Evolutionary conservation across 2,329 filamentous ascomycete species (phyloP).

Genomic region (Lachnellula hyalina): DNA sequence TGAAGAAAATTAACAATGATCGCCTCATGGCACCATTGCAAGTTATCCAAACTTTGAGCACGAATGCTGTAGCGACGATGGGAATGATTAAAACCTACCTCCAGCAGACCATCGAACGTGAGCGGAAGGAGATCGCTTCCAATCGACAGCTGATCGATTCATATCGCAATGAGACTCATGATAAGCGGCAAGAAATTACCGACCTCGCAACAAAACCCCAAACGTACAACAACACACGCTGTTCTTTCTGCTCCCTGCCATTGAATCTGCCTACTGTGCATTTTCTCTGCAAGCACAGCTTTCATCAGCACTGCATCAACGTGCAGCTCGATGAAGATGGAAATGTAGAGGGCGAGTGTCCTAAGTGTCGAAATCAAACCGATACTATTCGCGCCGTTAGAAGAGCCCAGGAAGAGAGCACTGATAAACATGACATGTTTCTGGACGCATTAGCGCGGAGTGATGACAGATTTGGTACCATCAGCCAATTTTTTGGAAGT

Average conservation of each 20-base stretch:
- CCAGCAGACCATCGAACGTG: conserved; percentile 78
- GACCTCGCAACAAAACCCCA: conserved; percentile 74
- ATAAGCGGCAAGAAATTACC: conserved; percentile 71
- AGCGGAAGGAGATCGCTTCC: conserved; percentile 74
- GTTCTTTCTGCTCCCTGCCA: conserved; percentile 66
- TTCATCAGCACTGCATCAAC: conserved; percentile 87
- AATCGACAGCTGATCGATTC: conserved; percentile 79
- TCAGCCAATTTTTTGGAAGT: conserved; percentile 91
- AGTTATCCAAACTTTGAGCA: conserved; percentile 85
- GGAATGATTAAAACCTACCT: conserved; percentile 95
- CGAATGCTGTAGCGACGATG: conserved; percentile 85
- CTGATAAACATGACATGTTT: conserved; percentile 85
- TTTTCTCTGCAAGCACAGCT: conserved; percentile 95
- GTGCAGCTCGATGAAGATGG: conserved; percentile 39
- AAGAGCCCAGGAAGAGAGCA: conserved; percentile 78
- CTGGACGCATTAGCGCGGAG: conserved; percentile 70
- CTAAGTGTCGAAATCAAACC: conserved; percentile 77
- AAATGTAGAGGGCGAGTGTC: conserved; percentile 71
- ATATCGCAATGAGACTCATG: conserved; percentile 77
- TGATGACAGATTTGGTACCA: conserved; percentile 79
- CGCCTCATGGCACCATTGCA: conserved; percentile 93
- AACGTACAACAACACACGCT: conserved; percentile 87
- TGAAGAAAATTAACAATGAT: conserved; percentile 83
- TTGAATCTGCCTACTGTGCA: conserved; percentile 89
- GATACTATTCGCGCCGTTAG: conserved; percentile 84